Evolutionary conservation across 148 eudicot species (phyloP), one percentile per base, ranked within the genome.

Genomic region (Amaranthus palmeri): DNA sequence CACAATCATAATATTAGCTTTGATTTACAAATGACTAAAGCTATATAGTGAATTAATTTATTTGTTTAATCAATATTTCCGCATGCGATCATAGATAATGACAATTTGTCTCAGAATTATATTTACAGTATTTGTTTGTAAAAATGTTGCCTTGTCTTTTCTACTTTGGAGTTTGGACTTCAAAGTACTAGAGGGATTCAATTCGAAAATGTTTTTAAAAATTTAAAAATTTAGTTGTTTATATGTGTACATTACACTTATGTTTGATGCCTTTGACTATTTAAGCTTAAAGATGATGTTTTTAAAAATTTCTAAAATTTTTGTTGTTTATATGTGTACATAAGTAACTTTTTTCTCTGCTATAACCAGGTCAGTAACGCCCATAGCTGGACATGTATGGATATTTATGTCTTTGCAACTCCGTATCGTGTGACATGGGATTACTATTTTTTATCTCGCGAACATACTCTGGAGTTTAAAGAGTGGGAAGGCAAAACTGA

Each of bases 301-400:
- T 74, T 45, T 25, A n/a, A 25, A 25, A 25, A 25, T 25, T 42
- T 54, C 61, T 6, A 25, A 17, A 10, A 36, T 15, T 63, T 45
- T 47, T 49, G 59, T 48, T 63, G 1, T 25, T 25, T 25, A 25
- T 25, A 25, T 25, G 36, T 25, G 36, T 52, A 7, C 62, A 12
- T 70, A 15, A 49, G 6, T 25, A 25, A 53, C 71, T 49, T 69
- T 52, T 61, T 6, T 69, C 70, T 11, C 80, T 43, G 74, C 62
- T 67, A 15, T 61, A 69, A 72, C 60, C 83, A 96, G 99, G 89
- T 96, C 65, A 80, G 80, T 79, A 82, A 76, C 14, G 88, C 99
- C 54, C 99, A 92, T 73, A 96, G 96, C 76, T 96, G 90, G 88
- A 90, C 97, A 40, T 96, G 99, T 72, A 92, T 96, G 93, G 99